Conservation (phyloP, 2,329 filamentous ascomycete genomes). For the Meredithiella fracta region DNA sequence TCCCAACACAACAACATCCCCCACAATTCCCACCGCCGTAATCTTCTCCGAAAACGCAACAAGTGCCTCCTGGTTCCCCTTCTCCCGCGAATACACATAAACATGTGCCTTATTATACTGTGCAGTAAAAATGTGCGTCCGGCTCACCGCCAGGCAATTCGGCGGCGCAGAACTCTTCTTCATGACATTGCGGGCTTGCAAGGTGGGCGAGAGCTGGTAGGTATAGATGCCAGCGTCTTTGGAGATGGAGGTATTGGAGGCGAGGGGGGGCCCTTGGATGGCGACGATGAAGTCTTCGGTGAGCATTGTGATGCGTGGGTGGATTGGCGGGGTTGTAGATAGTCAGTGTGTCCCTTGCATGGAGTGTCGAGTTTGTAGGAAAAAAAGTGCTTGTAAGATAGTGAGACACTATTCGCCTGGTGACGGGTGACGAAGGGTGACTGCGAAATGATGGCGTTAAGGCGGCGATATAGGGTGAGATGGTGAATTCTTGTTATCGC, state of each 20-base stretch:
- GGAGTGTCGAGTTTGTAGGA: background rate
- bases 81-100: constrained; percentile 74
- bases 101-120: constrained; percentile 84
- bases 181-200: constrained; percentile 59
- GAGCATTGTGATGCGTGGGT: constrained; percentile 29
- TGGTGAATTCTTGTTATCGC: too few relatives aligned
- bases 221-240: constrained; percentile 80
- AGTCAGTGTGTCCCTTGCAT: background rate
- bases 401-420: background rate
- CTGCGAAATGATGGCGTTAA: background rate
- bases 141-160: constrained; percentile 65
- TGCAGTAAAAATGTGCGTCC: constrained; percentile 75
- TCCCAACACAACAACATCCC: constrained; percentile 59
- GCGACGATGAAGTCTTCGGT: constrained; percentile 44
- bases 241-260: constrained; percentile 45
- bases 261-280: constrained; percentile 38
- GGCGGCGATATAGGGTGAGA: background rate
- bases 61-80: constrained; percentile 73
- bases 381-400: background rate
- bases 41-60: constrained; percentile 81
- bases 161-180: constrained; percentile 79
- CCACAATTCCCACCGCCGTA: constrained; percentile 56
- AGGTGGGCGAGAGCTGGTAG: constrained; percentile 64
- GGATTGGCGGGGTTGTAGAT: background rate
- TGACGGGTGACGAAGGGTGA: background rate